phyloP scores from a whole-genome alignment of 768 basidiomycete genomes.

The Leucosporidium yakuticum region DNA sequence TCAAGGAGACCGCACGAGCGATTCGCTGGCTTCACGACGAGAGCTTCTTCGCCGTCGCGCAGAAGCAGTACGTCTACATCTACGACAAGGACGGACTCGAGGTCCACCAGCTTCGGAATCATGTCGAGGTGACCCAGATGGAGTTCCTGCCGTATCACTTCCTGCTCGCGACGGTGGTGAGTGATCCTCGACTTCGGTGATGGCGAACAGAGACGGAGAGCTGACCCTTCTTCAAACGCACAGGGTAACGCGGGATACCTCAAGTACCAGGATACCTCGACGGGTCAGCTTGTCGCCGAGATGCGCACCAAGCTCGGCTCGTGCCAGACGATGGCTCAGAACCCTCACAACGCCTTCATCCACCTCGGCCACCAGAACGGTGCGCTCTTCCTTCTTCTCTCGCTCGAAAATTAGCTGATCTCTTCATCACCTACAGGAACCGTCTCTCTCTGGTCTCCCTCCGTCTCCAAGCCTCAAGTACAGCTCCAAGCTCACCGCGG shows the following conservation, averaged over 20 bases:
- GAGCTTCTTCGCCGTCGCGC: slow-evolving; percentile 87
- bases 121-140: slow-evolving; percentile 81
- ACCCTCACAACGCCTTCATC: slow-evolving; percentile 85
- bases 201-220: slow-evolving; percentile 5
- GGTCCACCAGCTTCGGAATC: slow-evolving; percentile 72
- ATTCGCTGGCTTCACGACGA: slow-evolving; percentile 92
- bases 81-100: slow-evolving; percentile 93
- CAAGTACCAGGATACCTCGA: slow-evolving; percentile 96
- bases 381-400: slow-evolving; percentile 7
- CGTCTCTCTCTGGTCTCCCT: slow-evolving; percentile 96
- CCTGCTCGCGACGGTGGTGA: slow-evolving; percentile 75
- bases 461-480: slow-evolving; percentile 82
- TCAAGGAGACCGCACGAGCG: slow-evolving; percentile 84
- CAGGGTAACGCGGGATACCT: slow-evolving; percentile 81
- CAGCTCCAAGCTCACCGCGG: slow-evolving; percentile 86
- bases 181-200: slow-evolving; percentile 41
- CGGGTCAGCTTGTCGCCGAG: slow-evolving; percentile 74
- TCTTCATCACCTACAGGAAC: slow-evolving; percentile 43
- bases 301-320: slow-evolving; percentile 86
- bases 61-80: slow-evolving; percentile 91
- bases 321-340: slow-evolving; percentile 80
- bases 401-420: neutral
- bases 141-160: slow-evolving; percentile 95
- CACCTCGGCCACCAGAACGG: slow-evolving; percentile 94
- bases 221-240: slow-evolving; percentile 36